Base-by-base conservation (phyloP, 23 red algal genomes). In the Gracilaria domingensis region DNA sequence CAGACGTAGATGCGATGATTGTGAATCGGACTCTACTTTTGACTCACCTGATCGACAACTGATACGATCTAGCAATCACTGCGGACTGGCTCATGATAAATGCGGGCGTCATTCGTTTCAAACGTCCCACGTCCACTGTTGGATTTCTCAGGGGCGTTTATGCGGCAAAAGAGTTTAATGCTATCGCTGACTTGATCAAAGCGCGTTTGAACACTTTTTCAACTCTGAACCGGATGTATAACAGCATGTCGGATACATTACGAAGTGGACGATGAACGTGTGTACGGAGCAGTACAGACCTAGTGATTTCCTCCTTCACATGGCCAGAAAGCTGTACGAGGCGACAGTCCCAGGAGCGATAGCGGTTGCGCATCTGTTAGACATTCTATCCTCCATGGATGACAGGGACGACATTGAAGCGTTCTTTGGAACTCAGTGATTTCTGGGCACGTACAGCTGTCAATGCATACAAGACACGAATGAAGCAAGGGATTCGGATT, bases 11-110 rank as follows among this genome's bases (percentile, higher is more conserved):
- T 57, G 95, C 95, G 12, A 54, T 96, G 83, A 83, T 96, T 34
- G 71, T 96, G 45, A 96, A 96, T 48, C 95, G 93, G 47, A 79
- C 82, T 24, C 33, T 96, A 23, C 89, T 58, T 45, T 40, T 96
- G 65, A 66, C 73, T 11, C 55, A 71, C 37, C 53, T 96, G 35
- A 90, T 93, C 28, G 83, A 93, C 39, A 82, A 96, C 40, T 17
- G 83, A 55, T 93, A 93, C 39, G 71, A 96, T 70, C 84, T 96
- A 25, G 58, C 82, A 6, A 30, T 91, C 35, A 93, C 89, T 23
- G 88, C 55, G 60, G 95, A 96, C 74, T 96, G 95, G 95, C 81
- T 89, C 23, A 93, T 93, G 89, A 88, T 96, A 35, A 89, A 96
- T 78, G 89, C 89, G 33, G 95, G 95, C 29, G 89, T 96, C n/a